A percentile compares a stretch with the other conserved stretches of the same genome.
Evolutionary conservation across 805 yeast species (phyloP).

Genomic region (Candida khao-thaluensis): DNA sequence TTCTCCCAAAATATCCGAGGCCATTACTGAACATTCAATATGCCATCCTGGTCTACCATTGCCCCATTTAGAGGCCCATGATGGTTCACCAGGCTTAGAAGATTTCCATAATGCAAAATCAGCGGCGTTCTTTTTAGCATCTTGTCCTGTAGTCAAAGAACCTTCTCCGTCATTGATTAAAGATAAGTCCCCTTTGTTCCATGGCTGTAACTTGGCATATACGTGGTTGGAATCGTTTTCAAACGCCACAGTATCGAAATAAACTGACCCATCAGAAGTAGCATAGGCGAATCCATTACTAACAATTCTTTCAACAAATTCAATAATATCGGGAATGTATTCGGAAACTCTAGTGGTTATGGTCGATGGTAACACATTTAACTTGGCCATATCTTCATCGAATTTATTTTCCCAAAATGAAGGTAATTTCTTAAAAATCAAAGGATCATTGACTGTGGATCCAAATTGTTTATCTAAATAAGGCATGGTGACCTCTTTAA

Average conservation of each 20-base stretch:
- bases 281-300: slow-evolving; percentile 80
- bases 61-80: slow-evolving; percentile 97
- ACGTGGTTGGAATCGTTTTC: slow-evolving; percentile 70
- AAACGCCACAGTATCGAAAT: slow-evolving; percentile 84
- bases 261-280: slow-evolving; percentile 89
- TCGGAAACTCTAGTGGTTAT: slow-evolving; percentile 94
- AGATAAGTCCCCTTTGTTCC: slow-evolving; percentile 89
- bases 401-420: slow-evolving; percentile 86
- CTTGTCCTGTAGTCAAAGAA: slow-evolving; percentile 54
- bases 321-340: slow-evolving; percentile 88
- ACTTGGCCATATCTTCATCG: slow-evolving; percentile 78
- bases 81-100: slow-evolving; percentile 95
- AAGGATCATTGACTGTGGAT: slow-evolving; percentile 76
- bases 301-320: slow-evolving; percentile 72
- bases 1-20: slow-evolving; percentile 79
- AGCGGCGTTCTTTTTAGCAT: slow-evolving; percentile 67
- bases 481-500: slow-evolving; percentile 78
- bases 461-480: slow-evolving; percentile 72
- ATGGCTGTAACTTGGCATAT: slow-evolving; percentile 96
- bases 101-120: slow-evolving; percentile 98
- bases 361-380: slow-evolving; percentile 83
- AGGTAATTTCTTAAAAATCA: slow-evolving; percentile 76
- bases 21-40: slow-evolving; percentile 99
- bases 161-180: slow-evolving; percentile 96
- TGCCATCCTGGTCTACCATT: slow-evolving; percentile 99